phyloP scores from a whole-genome alignment of 495 filamentous ascomycete genomes.

The Penicillium chermesinum region DNA sequence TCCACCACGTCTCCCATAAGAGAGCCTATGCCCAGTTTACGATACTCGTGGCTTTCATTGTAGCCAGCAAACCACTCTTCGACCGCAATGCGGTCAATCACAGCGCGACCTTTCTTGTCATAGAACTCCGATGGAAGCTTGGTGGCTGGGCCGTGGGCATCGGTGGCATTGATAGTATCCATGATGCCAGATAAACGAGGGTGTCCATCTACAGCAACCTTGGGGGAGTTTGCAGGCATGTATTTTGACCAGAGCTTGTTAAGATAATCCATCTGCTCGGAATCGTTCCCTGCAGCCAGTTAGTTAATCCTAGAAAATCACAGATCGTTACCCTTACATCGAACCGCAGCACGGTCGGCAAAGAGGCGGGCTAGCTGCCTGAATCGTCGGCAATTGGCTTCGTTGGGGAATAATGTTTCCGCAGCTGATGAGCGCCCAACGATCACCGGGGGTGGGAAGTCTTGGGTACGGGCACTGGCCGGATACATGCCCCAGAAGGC shows the following conservation, averaged over 20 bases:
- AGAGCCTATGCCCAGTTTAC: slow-evolving; percentile 76
- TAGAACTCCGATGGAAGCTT: slow-evolving; percentile 83
- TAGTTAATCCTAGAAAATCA: neutral
- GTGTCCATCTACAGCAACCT: slow-evolving; percentile 75
- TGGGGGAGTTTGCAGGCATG: slow-evolving; percentile 65
- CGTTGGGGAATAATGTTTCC: slow-evolving; percentile 92
- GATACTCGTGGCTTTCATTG: slow-evolving; percentile 76
- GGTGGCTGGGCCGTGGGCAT: slow-evolving; percentile 77
- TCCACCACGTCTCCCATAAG: slow-evolving; percentile 80
- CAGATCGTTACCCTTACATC: slow-evolving; percentile 45
- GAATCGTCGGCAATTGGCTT: slow-evolving; percentile 77
- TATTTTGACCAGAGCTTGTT: slow-evolving; percentile 70
- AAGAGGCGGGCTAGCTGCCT: slow-evolving; percentile 74
- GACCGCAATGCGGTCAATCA: slow-evolving; percentile 72
- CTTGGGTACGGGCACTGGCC: slow-evolving; percentile 53
- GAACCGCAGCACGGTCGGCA: slow-evolving; percentile 70
- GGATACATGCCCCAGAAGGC: slow-evolving; percentile 89
- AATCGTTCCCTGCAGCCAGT: slow-evolving; percentile 55
- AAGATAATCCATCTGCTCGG: slow-evolving; percentile 81
- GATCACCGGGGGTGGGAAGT: slow-evolving; percentile 69
- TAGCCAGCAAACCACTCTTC: slow-evolving; percentile 96
- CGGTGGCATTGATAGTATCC: slow-evolving; percentile 86
- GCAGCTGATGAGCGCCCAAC: slow-evolving; percentile 66
- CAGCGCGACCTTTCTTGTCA: slow-evolving; percentile 60
- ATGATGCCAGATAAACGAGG: slow-evolving; percentile 84